These are phyloP conservation scores for Acacia crassicarpa DNA, from an alignment of 306 rosid species.

Conservation along the genomic window DNA sequence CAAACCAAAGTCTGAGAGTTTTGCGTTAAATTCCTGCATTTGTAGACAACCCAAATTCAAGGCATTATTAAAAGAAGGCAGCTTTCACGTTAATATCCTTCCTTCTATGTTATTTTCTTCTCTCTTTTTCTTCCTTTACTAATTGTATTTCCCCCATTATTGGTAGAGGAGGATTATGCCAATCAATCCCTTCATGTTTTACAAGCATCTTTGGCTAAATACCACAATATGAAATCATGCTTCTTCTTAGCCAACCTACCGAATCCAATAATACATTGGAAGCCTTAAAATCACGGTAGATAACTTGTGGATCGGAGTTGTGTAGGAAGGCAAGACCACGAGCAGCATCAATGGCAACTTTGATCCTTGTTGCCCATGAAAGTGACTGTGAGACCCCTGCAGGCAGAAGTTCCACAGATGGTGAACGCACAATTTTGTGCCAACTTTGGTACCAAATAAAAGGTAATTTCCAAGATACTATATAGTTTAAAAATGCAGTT, in stretches of 20 bases:
- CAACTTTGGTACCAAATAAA: background rate
- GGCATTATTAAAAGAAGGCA: background rate
- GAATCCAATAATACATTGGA: slow-evolving; percentile 81
- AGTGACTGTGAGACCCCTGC: slow-evolving; percentile 53
- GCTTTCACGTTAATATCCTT: background rate
- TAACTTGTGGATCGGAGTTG: slow-evolving; percentile 60
- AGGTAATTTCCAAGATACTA: slow-evolving; percentile 1
- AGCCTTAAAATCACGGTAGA: slow-evolving; percentile 93
- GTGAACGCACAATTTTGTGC: slow-evolving; percentile 9
- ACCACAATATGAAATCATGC: background rate
- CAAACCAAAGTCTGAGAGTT: slow-evolving; percentile 93
- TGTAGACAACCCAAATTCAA: background rate
- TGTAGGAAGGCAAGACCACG: slow-evolving; percentile 76
- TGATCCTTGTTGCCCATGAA: slow-evolving; percentile 74
- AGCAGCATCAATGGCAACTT: slow-evolving; percentile 75
- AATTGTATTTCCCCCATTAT: background rate
- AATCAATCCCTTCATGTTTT: slow-evolving; percentile 9
- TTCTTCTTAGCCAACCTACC: slow-evolving; percentile 46
- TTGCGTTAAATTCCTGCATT: slow-evolving; percentile 82
- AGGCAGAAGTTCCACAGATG: slow-evolving; percentile 25
- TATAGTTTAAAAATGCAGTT: slow-evolving; percentile 5
- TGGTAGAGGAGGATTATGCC: background rate
- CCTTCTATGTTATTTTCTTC: background rate
- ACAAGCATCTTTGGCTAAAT: slow-evolving; percentile 13
- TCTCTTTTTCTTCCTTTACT: too few relatives aligned